phyloP scores from a whole-genome alignment of 768 basidiomycete genomes.

The Rhodotorula kratochvilovae region DNA sequence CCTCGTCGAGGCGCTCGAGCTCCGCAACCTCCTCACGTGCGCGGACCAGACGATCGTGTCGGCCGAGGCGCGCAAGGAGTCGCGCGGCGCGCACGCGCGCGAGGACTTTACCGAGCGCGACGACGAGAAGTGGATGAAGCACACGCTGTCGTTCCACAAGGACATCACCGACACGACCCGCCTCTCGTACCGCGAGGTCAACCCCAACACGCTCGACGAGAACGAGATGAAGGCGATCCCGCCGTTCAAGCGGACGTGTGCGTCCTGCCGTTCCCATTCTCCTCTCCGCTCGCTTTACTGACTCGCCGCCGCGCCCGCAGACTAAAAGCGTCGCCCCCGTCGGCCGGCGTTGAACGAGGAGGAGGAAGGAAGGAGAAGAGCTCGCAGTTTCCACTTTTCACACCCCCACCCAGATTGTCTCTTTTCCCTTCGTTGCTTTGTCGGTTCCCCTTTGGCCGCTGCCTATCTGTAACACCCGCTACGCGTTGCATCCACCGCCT shows the following conservation, averaged over 20 bases:
- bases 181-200: slow-evolving; percentile 83
- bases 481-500: background rate
- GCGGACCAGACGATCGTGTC: slow-evolving; percentile 93
- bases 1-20: slow-evolving; percentile 92
- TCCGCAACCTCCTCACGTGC: slow-evolving; percentile 90
- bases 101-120: slow-evolving; percentile 99
- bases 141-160: slow-evolving; percentile 82
- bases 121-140: slow-evolving; percentile 90
- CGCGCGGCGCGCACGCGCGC: slow-evolving; percentile 96
- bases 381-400: background rate
- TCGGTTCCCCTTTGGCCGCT: background rate
- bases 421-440: background rate
- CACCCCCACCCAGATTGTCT: background rate
- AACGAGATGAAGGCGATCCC: slow-evolving; percentile 67
- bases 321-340: background rate
- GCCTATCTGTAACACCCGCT: background rate
- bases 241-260: slow-evolving; percentile 92
- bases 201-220: slow-evolving; percentile 82
- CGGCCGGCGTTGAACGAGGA: background rate
- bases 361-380: background rate
- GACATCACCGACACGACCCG: slow-evolving; percentile 75
- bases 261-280: slow-evolving; percentile 46
- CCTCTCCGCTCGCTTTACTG: background rate
- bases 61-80: slow-evolving; percentile 82
- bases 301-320: background rate